These are phyloP conservation scores for Hebeloma cylindrosporum DNA, from an alignment of 768 basidiomycete genomes.

Conservation along the genomic window DNA sequence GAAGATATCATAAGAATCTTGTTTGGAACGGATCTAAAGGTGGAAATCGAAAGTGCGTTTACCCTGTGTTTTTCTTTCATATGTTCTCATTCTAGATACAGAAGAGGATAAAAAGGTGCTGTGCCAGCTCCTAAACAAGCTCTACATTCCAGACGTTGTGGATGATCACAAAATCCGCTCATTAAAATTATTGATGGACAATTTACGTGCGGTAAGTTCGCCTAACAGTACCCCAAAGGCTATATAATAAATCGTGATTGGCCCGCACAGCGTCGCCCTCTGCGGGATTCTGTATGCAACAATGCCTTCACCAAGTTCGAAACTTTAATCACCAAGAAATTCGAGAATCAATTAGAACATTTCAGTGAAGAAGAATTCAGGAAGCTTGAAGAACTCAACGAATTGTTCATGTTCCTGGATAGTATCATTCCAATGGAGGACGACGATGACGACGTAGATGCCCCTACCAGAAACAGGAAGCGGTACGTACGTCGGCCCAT, in stretches of 20 bases:
- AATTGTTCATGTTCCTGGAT: conserved; percentile 71
- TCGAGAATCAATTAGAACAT: conserved; percentile 64
- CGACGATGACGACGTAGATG: conserved; percentile 46
- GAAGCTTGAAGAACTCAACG: conserved; percentile 59
- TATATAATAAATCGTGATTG: no score
- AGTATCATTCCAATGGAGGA: conserved; percentile 70
- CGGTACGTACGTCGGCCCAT: conserved; percentile 25
- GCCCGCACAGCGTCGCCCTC: conserved; percentile 38
- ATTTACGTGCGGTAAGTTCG: conserved; percentile 51
- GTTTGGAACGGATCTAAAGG: conserved; percentile 39
- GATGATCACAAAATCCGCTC: conserved; percentile 69
- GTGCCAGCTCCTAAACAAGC: conserved; percentile 60
- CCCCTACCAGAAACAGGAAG: conserved; percentile 50
- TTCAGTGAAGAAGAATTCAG: conserved; percentile 74
- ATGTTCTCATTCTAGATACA: conserved; percentile 23
- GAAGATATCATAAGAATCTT: conserved; percentile 48
- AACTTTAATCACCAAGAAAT: conserved; percentile 63
- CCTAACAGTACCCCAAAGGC: no score
- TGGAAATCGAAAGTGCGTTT: conserved; percentile 26
- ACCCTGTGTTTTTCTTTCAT: neutral
- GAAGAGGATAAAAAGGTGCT: conserved; percentile 69
- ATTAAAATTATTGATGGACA: conserved; percentile 60
- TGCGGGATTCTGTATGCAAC: conserved; percentile 54
- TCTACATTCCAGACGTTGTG: conserved; percentile 67
- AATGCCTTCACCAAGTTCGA: conserved; percentile 79